A percentile compares a stretch with the other conserved stretches of the same genome.
phyloP scores from a whole-genome alignment of 1,139 yeast genomes.

The Tardiomyces depauwii region DNA sequence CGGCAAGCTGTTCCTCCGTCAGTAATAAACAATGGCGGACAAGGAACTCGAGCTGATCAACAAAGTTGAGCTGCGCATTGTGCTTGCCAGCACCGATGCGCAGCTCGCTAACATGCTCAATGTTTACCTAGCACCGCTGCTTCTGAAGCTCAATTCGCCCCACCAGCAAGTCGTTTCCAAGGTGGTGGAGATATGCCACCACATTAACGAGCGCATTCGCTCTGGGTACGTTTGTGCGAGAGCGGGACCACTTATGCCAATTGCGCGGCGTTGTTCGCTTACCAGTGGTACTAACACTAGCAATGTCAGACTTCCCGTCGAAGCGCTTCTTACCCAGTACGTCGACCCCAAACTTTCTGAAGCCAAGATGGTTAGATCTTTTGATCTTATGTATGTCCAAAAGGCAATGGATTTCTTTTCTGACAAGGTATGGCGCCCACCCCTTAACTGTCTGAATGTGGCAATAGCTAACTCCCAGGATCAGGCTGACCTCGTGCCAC shows the following conservation, averaged over 20 bases:
- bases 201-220: constrained; percentile 50
- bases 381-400: constrained; percentile 55
- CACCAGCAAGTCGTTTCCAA: constrained; percentile 57
- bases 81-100: constrained; percentile 58
- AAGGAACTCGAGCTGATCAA: constrained; percentile 23
- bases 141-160: constrained; percentile 68
- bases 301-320: constrained; percentile 47
- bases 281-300: constrained; percentile 19
- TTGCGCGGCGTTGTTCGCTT: neutral
- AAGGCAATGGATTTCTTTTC: constrained; percentile 41
- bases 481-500: constrained; percentile 20
- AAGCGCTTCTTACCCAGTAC: constrained; percentile 52
- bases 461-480: constrained; percentile 24
- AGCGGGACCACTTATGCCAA: too few relatives aligned
- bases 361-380: constrained; percentile 48
- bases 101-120: constrained; percentile 53
- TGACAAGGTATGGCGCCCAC: neutral
- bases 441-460: too few relatives aligned
- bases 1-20: too few relatives aligned
- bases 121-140: constrained; percentile 62
- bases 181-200: constrained; percentile 55
- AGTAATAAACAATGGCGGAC: neutral
- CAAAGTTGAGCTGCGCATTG: constrained; percentile 68
- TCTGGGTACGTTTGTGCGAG: neutral
- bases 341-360: constrained; percentile 39